Conservation (phyloP, 768 basidiomycete genomes). For the Russula compacta region DNA sequence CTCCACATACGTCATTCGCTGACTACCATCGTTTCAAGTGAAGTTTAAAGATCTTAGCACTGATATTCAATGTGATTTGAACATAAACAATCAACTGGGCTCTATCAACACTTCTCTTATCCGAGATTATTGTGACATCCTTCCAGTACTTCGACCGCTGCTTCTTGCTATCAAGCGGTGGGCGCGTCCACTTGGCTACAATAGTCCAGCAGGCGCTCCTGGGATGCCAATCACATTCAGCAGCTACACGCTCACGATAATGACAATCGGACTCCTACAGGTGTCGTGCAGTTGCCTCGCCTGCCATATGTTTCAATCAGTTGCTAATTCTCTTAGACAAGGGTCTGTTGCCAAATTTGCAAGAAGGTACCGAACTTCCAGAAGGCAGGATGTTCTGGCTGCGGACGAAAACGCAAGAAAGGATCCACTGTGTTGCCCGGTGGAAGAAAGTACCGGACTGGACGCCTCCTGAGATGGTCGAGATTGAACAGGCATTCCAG, state of each 20-base stretch:
- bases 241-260: conserved; percentile 52
- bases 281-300: conserved; percentile 26
- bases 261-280: conserved; percentile 54
- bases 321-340: conserved; percentile 28
- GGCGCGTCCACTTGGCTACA: conserved; percentile 47
- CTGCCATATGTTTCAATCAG: background rate
- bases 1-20: background rate
- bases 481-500: conserved; percentile 11
- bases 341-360: conserved; percentile 43
- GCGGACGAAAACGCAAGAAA: conserved; percentile 12
- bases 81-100: conserved; percentile 56
- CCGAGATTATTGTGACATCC: conserved; percentile 39
- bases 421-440: conserved; percentile 12
- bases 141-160: conserved; percentile 37
- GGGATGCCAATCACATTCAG: conserved; percentile 36
- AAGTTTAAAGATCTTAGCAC: conserved; percentile 40
- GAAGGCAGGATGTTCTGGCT: conserved; percentile 29
- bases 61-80: conserved; percentile 42
- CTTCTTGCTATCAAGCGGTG: conserved; percentile 46
- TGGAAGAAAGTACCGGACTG: conserved; percentile 7
- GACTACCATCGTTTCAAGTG: conserved; percentile 29
- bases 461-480: conserved; percentile 2
- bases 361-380: conserved; percentile 27
- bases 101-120: conserved; percentile 43
- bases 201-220: conserved; percentile 30